Conservation (phyloP, 768 basidiomycete species). For the Neoboletus subvelutipes region DNA sequence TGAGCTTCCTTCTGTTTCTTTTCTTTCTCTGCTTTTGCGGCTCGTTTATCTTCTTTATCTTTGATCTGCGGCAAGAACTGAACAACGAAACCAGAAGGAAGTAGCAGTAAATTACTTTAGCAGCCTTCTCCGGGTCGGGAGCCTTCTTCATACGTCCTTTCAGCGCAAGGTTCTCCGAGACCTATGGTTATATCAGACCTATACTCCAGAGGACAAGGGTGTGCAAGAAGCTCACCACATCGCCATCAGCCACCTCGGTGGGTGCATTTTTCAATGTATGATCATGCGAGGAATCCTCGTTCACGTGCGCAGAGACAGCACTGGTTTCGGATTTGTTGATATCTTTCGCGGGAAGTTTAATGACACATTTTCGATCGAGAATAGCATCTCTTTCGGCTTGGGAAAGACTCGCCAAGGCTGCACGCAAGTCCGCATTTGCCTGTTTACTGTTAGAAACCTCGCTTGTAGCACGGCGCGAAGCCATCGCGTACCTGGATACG, state of each 20-base stretch:
- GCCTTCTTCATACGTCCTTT: slow-evolving; percentile 49
- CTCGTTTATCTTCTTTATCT: slow-evolving; percentile 65
- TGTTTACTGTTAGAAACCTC: slow-evolving; percentile 28
- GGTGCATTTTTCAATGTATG: slow-evolving; percentile 28
- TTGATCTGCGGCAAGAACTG: slow-evolving; percentile 50
- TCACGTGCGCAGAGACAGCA: slow-evolving; percentile 1
- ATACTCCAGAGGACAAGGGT: background rate
- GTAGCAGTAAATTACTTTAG: slow-evolving; percentile 22
- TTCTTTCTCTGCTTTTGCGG: slow-evolving; percentile 67
- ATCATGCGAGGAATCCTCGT: slow-evolving; percentile 20
- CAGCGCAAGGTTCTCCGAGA: slow-evolving; percentile 28
- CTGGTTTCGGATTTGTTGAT: slow-evolving; percentile 24
- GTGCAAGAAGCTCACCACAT: slow-evolving; percentile 32
- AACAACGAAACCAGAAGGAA: slow-evolving; percentile 1
- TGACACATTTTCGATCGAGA: slow-evolving; percentile 48
- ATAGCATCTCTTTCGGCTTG: slow-evolving; percentile 56
- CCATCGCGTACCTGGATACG: slow-evolving; percentile 54
- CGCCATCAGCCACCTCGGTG: slow-evolving; percentile 39
- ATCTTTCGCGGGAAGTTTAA: slow-evolving; percentile 36
- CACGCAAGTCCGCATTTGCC: slow-evolving; percentile 58
- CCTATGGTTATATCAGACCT: slow-evolving; percentile 7
- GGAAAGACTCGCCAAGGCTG: slow-evolving; percentile 56
- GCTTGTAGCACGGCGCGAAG: background rate
- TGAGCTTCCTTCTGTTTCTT: slow-evolving; percentile 70
- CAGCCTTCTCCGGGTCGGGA: slow-evolving; percentile 53